phyloP scores from a whole-genome alignment of 345 rosid species.

The Moringa oleifera region DNA sequence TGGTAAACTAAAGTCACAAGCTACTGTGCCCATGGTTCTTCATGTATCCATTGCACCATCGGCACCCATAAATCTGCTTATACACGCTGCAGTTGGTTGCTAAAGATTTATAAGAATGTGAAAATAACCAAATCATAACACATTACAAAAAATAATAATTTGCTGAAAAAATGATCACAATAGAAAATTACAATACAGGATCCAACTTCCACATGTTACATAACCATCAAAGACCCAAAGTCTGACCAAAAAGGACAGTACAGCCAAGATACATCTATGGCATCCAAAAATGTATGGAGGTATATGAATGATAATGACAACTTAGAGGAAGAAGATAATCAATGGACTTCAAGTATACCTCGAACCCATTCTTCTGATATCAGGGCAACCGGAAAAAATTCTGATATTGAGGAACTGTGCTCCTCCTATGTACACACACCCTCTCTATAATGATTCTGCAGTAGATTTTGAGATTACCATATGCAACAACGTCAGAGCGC shows the following conservation, averaged over 20 bases:
- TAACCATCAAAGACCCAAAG: neutral
- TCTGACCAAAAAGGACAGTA: neutral
- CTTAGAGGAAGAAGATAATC: slow-evolving; percentile 15
- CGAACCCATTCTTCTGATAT: slow-evolving; percentile 7
- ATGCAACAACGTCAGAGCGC: slow-evolving; percentile 6
- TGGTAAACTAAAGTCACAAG: too few species aligned
- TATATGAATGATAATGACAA: neutral
- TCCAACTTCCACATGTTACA: neutral
- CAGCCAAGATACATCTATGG: slow-evolving; percentile 15
- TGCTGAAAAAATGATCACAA: neutral
- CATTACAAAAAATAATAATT: neutral
- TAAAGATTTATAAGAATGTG: too few species aligned
- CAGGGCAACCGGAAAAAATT: slow-evolving; percentile 12
- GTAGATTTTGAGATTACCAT: neutral
- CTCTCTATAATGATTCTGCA: neutral
- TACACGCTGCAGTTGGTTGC: too few species aligned
- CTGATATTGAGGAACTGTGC: slow-evolving; percentile 15
- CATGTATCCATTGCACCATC: too few species aligned
- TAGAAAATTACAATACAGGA: neutral
- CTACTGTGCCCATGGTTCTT: too few species aligned
- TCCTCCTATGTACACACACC: slow-evolving; percentile 10
- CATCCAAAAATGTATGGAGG: slow-evolving; percentile 4
- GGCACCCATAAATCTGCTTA: too few species aligned
- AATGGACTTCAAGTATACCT: slow-evolving; percentile 24
- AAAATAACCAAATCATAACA: too few species aligned